Evolutionary conservation across 768 basidiomycete species (phyloP), one percentile per base, ranked within the genome.

Genomic region (Hericium coralloides): DNA sequence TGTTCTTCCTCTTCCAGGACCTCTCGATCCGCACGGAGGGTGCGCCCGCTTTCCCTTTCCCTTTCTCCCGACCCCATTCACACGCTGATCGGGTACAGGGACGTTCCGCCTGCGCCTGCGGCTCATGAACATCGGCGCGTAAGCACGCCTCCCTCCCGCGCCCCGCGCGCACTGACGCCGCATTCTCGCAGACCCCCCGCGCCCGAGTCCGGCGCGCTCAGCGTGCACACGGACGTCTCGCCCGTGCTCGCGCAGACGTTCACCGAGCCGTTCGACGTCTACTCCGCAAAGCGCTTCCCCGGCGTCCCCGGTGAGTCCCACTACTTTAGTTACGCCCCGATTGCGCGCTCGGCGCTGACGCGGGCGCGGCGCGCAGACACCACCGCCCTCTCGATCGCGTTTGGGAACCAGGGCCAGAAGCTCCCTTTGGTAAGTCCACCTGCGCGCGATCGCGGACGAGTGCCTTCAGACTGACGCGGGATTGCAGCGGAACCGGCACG

Each of bases 1-100:
- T 97, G 60, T 98, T 92, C 71, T 98, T 97, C 74, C 84, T 97
- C 59, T 92, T 95, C 73, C 92, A 93, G 68, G 95, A 97, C 72
- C 73, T 98, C 53, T 93, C 91, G 49, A 89, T 98, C 50, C 82
- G 95, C 57, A 95, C 91, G 18, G 95, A 98, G 80, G 91, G 90
- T 87, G 70, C 66, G 66, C 57, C 41, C 50, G 48, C 58, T 22
- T 49, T 56, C 50, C 48, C 48, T 52, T 25, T n/a, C n/a, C n/a
- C n/a, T n/a, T n/a, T n/a, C n/a, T n/a, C n/a, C 10, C 23, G 14
- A 22, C 53, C 58, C 53, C 49, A 36, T 3, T 8, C 17, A 17
- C 17, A 20, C 43, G 17, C 36, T 55, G 58, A n/a, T 20, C 37
- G 5, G 5, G 50, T 26, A 12, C 64, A 91, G 94, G 94, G 20